phyloP scores from a whole-genome alignment of 345 rosid genomes.

The Trapa bicornis region DNA sequence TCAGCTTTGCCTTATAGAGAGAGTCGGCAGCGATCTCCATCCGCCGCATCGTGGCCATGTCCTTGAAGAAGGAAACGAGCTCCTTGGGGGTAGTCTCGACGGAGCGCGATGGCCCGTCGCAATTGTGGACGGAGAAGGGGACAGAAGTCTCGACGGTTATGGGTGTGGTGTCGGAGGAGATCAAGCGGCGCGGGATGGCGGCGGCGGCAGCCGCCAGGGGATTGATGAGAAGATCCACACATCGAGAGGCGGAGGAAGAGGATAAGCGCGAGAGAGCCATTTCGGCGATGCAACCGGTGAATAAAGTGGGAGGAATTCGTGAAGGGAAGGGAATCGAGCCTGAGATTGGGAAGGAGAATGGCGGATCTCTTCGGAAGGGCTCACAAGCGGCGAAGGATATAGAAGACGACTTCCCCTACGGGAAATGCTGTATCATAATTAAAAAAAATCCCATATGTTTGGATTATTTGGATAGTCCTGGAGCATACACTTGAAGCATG shows the following conservation, averaged over 20 bases:
- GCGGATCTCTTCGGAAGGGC: no score
- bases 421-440: no score
- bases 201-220: slow-evolving; percentile 21
- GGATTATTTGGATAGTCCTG: no score
- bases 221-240: slow-evolving; percentile 23
- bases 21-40: slow-evolving; percentile 98
- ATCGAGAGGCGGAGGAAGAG: slow-evolving; percentile 17
- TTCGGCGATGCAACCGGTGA: neutral
- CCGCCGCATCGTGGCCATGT: slow-evolving; percentile 85
- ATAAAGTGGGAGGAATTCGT: no score
- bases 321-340: neutral
- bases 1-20: slow-evolving; percentile 91
- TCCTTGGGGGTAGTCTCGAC: slow-evolving; percentile 55
- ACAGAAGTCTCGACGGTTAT: slow-evolving; percentile 78
- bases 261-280: slow-evolving; percentile 62
- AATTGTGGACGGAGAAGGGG: slow-evolving; percentile 70
- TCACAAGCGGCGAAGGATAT: no score
- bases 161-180: slow-evolving; percentile 67
- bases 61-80: slow-evolving; percentile 62
- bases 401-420: no score
- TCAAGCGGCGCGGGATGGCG: slow-evolving; percentile 32
- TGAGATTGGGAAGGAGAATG: neutral
- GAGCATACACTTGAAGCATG: no score
- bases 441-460: no score
- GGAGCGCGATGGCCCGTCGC: slow-evolving; percentile 76